phyloP scores from a whole-genome alignment of 108 stramenopile genomes.

The Seminavis robusta region DNA sequence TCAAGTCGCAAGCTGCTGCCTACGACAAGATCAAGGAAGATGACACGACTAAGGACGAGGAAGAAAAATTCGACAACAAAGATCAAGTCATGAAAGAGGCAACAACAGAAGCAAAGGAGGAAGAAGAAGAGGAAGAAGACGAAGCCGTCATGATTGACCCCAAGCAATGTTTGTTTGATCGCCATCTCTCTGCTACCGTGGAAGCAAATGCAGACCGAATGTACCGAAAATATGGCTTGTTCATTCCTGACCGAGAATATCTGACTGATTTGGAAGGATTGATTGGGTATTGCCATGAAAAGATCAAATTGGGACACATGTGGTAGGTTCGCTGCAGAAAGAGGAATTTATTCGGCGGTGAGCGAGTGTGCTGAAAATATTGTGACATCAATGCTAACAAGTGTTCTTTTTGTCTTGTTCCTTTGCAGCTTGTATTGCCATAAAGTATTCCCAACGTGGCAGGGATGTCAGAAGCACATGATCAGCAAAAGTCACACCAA shows the following conservation, averaged over 20 bases:
- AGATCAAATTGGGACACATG: constrained; percentile 88
- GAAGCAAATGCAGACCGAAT: constrained; percentile 71
- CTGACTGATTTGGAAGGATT: constrained; percentile 77
- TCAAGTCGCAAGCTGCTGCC: constrained; percentile 22
- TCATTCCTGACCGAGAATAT: constrained; percentile 91
- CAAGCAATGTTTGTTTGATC: constrained; percentile 84
- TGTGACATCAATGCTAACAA: no score
- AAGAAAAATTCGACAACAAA: constrained; percentile 3
- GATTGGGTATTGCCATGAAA: constrained; percentile 90
- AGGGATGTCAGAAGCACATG: constrained; percentile 86
- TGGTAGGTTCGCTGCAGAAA: no score
- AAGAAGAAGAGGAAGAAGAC: constrained; percentile 34
- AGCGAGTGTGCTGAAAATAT: no score
- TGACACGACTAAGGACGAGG: constrained; percentile 2
- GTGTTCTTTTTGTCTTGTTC: no score
- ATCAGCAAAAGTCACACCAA: constrained; percentile 82
- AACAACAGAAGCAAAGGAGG: constrained; percentile 4
- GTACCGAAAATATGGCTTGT: constrained; percentile 78
- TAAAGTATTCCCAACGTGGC: constrained; percentile 58
- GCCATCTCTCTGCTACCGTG: constrained; percentile 46
- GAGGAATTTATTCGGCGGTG: no score
- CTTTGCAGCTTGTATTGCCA: constrained; percentile 95
- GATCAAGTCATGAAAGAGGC: not conserved
- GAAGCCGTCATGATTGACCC: constrained; percentile 82
- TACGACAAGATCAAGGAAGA: constrained; percentile 27